Evolutionary conservation across 2,329 filamentous ascomycete genomes (phyloP).

Genomic region (Zymoseptoria pseudotritici): DNA sequence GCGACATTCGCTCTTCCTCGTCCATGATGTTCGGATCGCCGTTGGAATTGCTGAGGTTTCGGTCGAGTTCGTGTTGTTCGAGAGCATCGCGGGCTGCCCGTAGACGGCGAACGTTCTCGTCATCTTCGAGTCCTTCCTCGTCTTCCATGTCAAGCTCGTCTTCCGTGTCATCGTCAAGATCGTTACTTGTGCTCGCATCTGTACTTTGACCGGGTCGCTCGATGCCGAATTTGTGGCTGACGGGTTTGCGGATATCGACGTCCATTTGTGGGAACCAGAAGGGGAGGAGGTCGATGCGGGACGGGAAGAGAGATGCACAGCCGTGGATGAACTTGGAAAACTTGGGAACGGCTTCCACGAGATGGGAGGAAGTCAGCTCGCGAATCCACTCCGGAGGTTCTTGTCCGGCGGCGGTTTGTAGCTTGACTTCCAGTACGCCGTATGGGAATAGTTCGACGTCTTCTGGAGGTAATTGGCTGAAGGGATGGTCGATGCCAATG

Average conservation of each 20-base stretch:
- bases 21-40: conserved; percentile 50
- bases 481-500: conserved; percentile 93
- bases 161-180: conserved; percentile 67
- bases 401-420: conserved; percentile 91
- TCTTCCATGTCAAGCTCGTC: conserved; percentile 62
- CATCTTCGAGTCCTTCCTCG: conserved; percentile 34
- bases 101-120: conserved; percentile 41
- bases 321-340: conserved; percentile 99
- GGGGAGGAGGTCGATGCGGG: conserved; percentile 79
- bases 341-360: conserved; percentile 97
- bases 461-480: conserved; percentile 74
- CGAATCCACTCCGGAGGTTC: conserved; percentile 95
- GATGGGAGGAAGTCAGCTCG: conserved; percentile 82
- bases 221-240: conserved; percentile 83
- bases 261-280: conserved; percentile 99
- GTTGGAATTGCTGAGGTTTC: conserved; percentile 41
- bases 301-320: conserved; percentile 76
- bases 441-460: conserved; percentile 93
- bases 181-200: conserved; percentile 68
- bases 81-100: conserved; percentile 45
- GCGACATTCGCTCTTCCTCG: conserved; percentile 74
- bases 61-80: conserved; percentile 44
- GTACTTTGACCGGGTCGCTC: conserved; percentile 68
- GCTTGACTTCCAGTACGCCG: conserved; percentile 91
- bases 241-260: conserved; percentile 90